Base-by-base conservation (phyloP, 805 yeast genomes). In the Saturnispora serradocipensis region DNA sequence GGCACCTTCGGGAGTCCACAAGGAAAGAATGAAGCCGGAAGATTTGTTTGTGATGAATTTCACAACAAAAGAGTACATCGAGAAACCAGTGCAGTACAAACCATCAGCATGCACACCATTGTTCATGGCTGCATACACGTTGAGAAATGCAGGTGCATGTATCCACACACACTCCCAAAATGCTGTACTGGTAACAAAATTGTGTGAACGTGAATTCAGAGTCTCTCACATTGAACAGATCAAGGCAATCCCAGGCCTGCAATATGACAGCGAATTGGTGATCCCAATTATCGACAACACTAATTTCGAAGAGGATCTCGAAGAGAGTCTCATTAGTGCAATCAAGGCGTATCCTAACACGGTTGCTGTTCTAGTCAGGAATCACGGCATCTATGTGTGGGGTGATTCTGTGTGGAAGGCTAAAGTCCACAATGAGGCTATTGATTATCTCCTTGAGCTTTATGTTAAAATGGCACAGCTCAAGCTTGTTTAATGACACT, bases 381-480 rank as follows among this genome's bases (percentile, higher is more conserved):
- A 97, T 61, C 98, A 91, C 63, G 98, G 98, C 0, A 83, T 91
- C 44, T 91, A 84, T 64, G 96, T 89, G n/a, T 91, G 97, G 97
- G 97, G 97, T 24, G 88, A 84, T 59, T 80, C 77, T 25, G 86
- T 88, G 11, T 86, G 95, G 86, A 88, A 90, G 68, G 97, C 97
- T 46, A 91, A 91, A 68, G 78, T 91, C 13, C 85, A 86, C 65
- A 89, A 89, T 64, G 98, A 91, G 67, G 95, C 97, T 16, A 80
- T 91, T 54, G 97, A 91, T 62, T 91, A 90, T 64, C 69, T 91
- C 55, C 72, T 91, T 60, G 96, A 87, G 56, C 67, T 90, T 57
- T 96, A 93, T 1, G 77, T 90, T 36, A 85, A 85, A 63, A 86
- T 89, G 96, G 77, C 79, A 57, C 78, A 76, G 58, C 44, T 40